Evolutionary conservation across 2,329 filamentous ascomycete genomes (phyloP), one percentile per base, ranked within the genome.

Genomic region (Fusarium paranaense): DNA sequence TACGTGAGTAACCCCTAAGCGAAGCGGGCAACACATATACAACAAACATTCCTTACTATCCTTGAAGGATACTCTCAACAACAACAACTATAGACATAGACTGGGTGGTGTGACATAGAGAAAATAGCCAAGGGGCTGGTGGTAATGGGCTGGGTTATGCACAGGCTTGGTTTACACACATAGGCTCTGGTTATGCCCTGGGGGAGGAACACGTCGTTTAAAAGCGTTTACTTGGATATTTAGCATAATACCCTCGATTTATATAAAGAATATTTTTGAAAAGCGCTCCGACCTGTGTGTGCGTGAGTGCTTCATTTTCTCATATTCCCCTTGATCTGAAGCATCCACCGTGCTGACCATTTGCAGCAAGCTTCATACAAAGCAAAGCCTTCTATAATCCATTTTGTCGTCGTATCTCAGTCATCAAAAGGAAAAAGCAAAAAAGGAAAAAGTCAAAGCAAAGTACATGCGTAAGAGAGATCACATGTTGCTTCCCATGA

Each of bases 1-100:
- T 87, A 87, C 60, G 85, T 86, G 40, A 85, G 83, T 76, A 86
- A 86, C 71, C 85, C 85, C 62, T 87, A 73, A 81, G 45, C 16
- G 20, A 25, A 35, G 16, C 7, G 40, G 9, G 20, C 10, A 2
- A 6, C 9, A 40, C 9, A 40, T 6, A 32, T 4, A 47, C 45
- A 47, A 47, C 30, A 35, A 50, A 50, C 25, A 38, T 40, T 64
- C 56, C 58, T 47, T 61, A 37, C 58, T 45, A 50, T 67, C 54
- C 35, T 54, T 47, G 10, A 60, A 20, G 60, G 58, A 45, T 25
- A 62, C 5, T 32, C 35, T 61, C 22, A 42, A 38, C 30, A 58
- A 38, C 30, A 58, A 59, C 50, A 52, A 60, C 50, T 33, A 38
- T 60, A 40, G 56, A 50, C 20, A 68, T 63, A 52, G 66, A 66